A percentile compares a stretch with the other conserved stretches of the same genome.
These are phyloP conservation scores for Ophiognomonia clavigignenti-juglandacearum DNA, from an alignment of 2,329 filamentous ascomycete species.

Conservation along the genomic window DNA sequence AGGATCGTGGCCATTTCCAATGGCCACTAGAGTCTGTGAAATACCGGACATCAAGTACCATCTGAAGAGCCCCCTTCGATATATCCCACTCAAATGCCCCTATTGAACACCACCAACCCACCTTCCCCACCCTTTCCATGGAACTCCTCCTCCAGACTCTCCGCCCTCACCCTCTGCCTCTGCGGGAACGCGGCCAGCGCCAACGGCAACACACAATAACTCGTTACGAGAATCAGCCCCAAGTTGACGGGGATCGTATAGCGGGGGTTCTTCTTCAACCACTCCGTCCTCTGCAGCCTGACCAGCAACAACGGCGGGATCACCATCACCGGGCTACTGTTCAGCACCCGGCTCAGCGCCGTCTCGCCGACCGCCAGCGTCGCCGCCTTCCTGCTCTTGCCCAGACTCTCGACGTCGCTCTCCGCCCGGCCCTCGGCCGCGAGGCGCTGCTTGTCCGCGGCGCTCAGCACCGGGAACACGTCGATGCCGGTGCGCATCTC, in stretches of 20 bases:
- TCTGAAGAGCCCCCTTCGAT: slow-evolving; percentile 20
- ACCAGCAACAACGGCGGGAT: slow-evolving; percentile 84
- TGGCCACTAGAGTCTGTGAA: no score
- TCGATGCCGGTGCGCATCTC: slow-evolving; percentile 93
- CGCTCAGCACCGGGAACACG: slow-evolving; percentile 76
- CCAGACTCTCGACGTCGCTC: slow-evolving; percentile 65
- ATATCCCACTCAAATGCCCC: no score
- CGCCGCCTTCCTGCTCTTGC: slow-evolving; percentile 84
- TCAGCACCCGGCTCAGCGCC: slow-evolving; percentile 83
- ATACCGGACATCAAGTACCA: slow-evolving; percentile 2
- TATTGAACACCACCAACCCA: slow-evolving; percentile 92
- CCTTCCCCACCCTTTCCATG: slow-evolving; percentile 71
- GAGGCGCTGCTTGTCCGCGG: slow-evolving; percentile 58
- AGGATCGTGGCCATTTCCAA: no score
- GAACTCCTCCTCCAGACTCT: slow-evolving; percentile 80
- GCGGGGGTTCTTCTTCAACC: slow-evolving; percentile 72
- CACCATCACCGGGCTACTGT: slow-evolving; percentile 96
- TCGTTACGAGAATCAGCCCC: slow-evolving; percentile 79
- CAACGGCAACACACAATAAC: slow-evolving; percentile 81
- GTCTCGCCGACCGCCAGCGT: slow-evolving; percentile 89
- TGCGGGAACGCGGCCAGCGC: slow-evolving; percentile 92
- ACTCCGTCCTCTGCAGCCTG: slow-evolving; percentile 74
- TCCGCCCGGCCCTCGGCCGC: slow-evolving; percentile 55
- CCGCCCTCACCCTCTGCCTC: slow-evolving; percentile 73
- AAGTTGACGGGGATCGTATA: slow-evolving; percentile 81